Evolutionary conservation across 2,329 filamentous ascomycete species (phyloP).

Genomic region (Epichloe uncinata): DNA sequence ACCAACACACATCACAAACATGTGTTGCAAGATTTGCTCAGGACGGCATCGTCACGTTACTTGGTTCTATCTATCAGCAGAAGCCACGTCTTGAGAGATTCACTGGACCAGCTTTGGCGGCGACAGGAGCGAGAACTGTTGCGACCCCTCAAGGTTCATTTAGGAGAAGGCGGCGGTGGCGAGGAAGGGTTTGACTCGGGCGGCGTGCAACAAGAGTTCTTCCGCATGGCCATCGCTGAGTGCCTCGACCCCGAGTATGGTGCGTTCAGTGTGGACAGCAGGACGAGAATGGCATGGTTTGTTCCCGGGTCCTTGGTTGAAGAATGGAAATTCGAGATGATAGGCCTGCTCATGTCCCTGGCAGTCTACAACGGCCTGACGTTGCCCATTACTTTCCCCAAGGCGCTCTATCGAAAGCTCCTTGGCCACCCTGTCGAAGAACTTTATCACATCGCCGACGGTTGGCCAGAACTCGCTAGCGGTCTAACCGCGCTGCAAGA

Average conservation of each 20-base stretch:
- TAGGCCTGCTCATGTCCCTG: slow-evolving; percentile 77
- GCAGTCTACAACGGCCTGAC: slow-evolving; percentile 91
- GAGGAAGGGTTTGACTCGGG: slow-evolving; percentile 90
- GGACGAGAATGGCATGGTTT: slow-evolving; percentile 79
- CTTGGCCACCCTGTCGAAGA: slow-evolving; percentile 55
- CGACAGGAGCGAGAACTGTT: slow-evolving; percentile 70
- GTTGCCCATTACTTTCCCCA: slow-evolving; percentile 77
- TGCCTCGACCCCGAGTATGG: slow-evolving; percentile 67
- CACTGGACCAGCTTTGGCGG: slow-evolving; percentile 82
- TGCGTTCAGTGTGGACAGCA: slow-evolving; percentile 64
- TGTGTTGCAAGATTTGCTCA: slow-evolving; percentile 49
- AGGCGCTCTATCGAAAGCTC: slow-evolving; percentile 70
- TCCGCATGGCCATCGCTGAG: slow-evolving; percentile 69
- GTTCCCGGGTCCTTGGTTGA: slow-evolving; percentile 69
- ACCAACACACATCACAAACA: slow-evolving; percentile 44
- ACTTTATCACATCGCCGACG: slow-evolving; percentile 67
- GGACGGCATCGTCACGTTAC: slow-evolving; percentile 55
- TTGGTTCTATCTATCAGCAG: slow-evolving; percentile 57
- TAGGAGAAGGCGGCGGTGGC: slow-evolving; percentile 68
- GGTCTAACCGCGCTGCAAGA: slow-evolving; percentile 60
- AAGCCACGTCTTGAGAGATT: slow-evolving; percentile 54
- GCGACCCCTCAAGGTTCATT: slow-evolving; percentile 74
- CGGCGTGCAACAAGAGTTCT: slow-evolving; percentile 94
- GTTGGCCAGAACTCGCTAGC: slow-evolving; percentile 71
- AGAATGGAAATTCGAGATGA: slow-evolving; percentile 77